Base-by-base conservation (phyloP, 257 asterid species). In the Catharanthus roseus region DNA sequence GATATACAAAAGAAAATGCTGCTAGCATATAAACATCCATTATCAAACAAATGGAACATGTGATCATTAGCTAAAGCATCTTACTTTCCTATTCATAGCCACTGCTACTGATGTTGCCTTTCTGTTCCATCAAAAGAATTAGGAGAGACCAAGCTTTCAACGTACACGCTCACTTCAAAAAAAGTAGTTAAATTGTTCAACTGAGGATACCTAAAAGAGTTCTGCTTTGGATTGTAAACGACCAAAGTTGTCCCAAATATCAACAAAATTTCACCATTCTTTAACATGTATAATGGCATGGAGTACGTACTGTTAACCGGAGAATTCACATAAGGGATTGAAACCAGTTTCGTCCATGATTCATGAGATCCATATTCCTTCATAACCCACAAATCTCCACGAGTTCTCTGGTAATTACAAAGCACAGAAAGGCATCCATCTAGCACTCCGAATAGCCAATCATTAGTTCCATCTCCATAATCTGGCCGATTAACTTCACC, bases 371-470 rank as follows among this genome's bases (percentile, higher is more conserved):
- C 80, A 58, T 77, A 79, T 45, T 84, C 70, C 75, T 79, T 76
- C 86, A 83, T 75, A 51, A 78, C 63, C 96, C 91, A 89, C 69
- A 87, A 57, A 68, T 87, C 88, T 0, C 74, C 81, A 38, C 60
- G 38, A 5, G 18, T 55, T 10, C n/a, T 24, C 13, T 23, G 16
- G 70, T 75, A 71, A 56, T 76, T 45, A 76, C 83, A 85, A 23
- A 87, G 76, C 70, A 84, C 83, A 1, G 71, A 79, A 53, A 87
- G 68, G 23, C 70, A 56, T 7, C 81, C 91, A 55, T 76, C 85
- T 0, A 78, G 38, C 4, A 42, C 86, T 11, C 81, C 86, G 60
- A 86, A 57, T 21, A 41, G 26, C 51, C 80, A 71, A 38, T 57
- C 77, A 53, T 55, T 11, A 34, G 69, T 56, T 31, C 65, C 53